phyloP scores from a whole-genome alignment of 495 filamentous ascomycete species.

The Penicillium riverlandense region DNA sequence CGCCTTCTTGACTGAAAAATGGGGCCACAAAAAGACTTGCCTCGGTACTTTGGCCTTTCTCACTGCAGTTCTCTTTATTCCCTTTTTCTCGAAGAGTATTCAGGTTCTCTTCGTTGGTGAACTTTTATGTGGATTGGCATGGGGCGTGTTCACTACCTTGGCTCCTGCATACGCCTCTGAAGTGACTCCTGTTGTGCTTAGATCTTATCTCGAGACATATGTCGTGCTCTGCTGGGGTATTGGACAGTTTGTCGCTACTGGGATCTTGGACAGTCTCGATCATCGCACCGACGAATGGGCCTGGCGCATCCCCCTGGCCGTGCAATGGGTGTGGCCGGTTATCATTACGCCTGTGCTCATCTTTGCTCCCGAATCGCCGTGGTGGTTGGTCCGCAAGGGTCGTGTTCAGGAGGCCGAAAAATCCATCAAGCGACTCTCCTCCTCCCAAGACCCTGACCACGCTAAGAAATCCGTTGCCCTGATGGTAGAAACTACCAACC shows the following conservation, averaged over 20 bases:
- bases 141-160: constrained; percentile 69
- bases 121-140: constrained; percentile 65
- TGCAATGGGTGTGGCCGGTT: constrained; percentile 77
- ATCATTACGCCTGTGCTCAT: constrained; percentile 59
- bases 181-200: constrained; percentile 59
- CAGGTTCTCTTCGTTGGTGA: constrained; percentile 57
- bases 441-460: constrained; percentile 51
- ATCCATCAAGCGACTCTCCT: constrained; percentile 56
- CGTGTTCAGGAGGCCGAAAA: constrained; percentile 55
- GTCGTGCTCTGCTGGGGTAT: constrained; percentile 72
- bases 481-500: constrained; percentile 44
- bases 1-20: constrained; percentile 58
- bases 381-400: constrained; percentile 69
- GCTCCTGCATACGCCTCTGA: constrained; percentile 71
- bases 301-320: constrained; percentile 56
- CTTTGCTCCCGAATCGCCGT: constrained; percentile 66
- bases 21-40: constrained; percentile 61
- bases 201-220: constrained; percentile 64
- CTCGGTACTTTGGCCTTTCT: constrained; percentile 54
- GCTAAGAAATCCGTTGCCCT: constrained; percentile 65
- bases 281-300: constrained; percentile 48
- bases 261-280: constrained; percentile 56
- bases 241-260: constrained; percentile 62
- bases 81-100: constrained; percentile 63
- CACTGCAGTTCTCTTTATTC: constrained; percentile 59